Conservation (phyloP, 208 protist genomes). For the Trypanosoma platydactyli region DNA sequence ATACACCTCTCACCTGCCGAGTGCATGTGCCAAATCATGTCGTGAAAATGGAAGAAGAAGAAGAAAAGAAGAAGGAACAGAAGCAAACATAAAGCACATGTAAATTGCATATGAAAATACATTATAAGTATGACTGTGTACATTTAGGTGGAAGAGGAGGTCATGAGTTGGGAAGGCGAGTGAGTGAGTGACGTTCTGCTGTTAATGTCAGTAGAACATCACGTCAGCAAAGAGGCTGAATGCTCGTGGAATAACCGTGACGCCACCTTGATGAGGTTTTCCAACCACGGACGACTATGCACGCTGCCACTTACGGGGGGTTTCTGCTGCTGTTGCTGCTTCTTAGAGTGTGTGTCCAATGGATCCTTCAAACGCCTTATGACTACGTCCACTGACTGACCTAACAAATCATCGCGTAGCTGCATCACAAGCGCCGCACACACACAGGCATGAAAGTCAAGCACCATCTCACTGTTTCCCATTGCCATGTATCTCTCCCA, state of each 20-base stretch:
- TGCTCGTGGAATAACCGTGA: conserved; percentile 56
- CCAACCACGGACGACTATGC: conserved; percentile 44
- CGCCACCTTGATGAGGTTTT: conserved; percentile 53
- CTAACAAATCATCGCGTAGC: conserved; percentile 32
- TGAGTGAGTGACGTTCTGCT: neutral
- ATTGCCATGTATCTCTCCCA: conserved; percentile 92
- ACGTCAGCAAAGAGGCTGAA: conserved; percentile 4
- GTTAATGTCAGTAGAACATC: neutral
- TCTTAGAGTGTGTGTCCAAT: conserved; percentile 5
- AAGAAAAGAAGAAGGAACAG: conserved; percentile 2
- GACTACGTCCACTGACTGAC: conserved; percentile 33
- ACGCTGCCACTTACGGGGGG: conserved; percentile 3
- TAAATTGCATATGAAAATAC: neutral
- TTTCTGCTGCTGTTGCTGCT: conserved; percentile 10
- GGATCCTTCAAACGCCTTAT: conserved; percentile 43
- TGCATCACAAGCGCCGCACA: conserved; percentile 77
- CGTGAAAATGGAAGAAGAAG: neutral
- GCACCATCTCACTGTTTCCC: conserved; percentile 38
- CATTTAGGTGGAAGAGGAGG: neutral
- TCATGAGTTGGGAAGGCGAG: no score
- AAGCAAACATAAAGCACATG: conserved; percentile 17
- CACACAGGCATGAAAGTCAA: conserved; percentile 85
- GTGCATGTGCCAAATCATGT: neutral
- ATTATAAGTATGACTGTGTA: neutral
- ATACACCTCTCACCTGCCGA: conserved; percentile 10